phyloP scores from a whole-genome alignment of 2,329 filamentous ascomycete genomes.

The Xylariaceae sp. region DNA sequence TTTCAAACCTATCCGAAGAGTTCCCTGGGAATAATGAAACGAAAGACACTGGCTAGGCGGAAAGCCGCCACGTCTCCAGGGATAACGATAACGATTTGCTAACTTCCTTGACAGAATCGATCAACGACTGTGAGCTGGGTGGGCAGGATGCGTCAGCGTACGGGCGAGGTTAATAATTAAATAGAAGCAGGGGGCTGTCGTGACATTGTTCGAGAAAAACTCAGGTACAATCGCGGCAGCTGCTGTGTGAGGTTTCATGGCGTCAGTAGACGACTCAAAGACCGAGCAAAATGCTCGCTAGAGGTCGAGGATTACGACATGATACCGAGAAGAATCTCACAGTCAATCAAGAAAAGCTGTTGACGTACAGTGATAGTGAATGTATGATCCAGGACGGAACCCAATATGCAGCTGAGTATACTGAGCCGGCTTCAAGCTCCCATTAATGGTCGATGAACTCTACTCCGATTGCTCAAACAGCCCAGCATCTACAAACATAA shows the following conservation, averaged over 20 bases:
- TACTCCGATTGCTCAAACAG: neutral
- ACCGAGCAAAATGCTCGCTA: neutral
- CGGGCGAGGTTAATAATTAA: neutral
- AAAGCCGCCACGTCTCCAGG: neutral
- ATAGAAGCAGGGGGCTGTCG: neutral
- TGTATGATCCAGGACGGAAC: neutral
- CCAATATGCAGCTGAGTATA: neutral
- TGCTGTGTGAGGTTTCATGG: neutral
- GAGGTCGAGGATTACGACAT: neutral
- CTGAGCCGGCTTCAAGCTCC: conserved; percentile 1
- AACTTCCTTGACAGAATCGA: neutral
- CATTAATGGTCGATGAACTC: neutral
- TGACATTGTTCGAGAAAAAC: no score
- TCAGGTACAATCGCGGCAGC: neutral
- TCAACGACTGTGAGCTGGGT: neutral
- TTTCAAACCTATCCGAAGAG: neutral
- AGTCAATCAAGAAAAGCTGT: neutral
- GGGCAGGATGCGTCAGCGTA: neutral
- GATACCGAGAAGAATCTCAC: neutral
- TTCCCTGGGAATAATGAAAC: neutral
- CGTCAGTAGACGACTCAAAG: neutral
- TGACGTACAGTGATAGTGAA: conserved; percentile 4
- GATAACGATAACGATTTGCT: neutral
- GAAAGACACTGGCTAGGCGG: neutral
- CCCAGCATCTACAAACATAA: neutral